A percentile compares a stretch with the other conserved stretches of the same genome.
Evolutionary conservation across 2,329 filamentous ascomycete genomes (phyloP).

Genomic region (Fusarium citri): DNA sequence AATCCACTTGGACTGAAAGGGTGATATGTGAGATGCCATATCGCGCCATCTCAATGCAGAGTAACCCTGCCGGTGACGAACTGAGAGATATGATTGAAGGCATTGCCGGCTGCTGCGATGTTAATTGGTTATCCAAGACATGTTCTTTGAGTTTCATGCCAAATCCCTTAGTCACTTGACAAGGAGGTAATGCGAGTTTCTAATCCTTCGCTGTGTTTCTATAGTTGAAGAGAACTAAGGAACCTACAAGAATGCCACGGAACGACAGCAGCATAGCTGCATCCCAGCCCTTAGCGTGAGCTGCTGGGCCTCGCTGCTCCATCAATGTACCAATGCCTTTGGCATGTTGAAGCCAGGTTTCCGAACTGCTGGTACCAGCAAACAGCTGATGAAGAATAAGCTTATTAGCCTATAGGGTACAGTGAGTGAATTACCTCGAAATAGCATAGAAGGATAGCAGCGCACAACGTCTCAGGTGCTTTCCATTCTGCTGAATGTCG

Average conservation of each 20-base stretch:
- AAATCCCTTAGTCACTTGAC: conserved; percentile 33
- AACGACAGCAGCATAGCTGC: conserved; percentile 54
- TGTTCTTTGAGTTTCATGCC: conserved; percentile 1
- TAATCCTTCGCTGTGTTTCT: conserved; percentile 3
- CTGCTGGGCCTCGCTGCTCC: conserved; percentile 53
- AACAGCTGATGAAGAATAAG: conserved; percentile 51
- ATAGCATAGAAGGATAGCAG: conserved; percentile 55
- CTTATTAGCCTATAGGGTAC: background rate
- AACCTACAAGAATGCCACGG: conserved; percentile 52
- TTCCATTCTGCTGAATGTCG: conserved; percentile 54
- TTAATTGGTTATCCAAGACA: conserved; percentile 10
- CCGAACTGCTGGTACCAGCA: conserved; percentile 52
- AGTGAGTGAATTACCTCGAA: conserved; percentile 50
- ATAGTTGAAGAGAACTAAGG: conserved; percentile 9
- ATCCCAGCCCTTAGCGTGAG: conserved; percentile 52
- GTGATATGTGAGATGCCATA: conserved; percentile 46
- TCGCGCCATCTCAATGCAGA: conserved; percentile 44
- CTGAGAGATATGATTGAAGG: conserved; percentile 11
- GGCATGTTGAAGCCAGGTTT: conserved; percentile 56
- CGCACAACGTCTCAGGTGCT: conserved; percentile 55
- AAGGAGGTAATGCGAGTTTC: conserved; percentile 24
- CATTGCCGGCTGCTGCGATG: conserved; percentile 1
- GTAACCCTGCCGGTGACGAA: conserved; percentile 39
- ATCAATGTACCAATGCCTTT: conserved; percentile 54
- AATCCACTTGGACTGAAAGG: conserved; percentile 41